Percentiles rank a stretch among this genome's conserved stretches.
Conservation (phyloP, 1,139 yeast species). For the Kazachstania sp. region DNA sequence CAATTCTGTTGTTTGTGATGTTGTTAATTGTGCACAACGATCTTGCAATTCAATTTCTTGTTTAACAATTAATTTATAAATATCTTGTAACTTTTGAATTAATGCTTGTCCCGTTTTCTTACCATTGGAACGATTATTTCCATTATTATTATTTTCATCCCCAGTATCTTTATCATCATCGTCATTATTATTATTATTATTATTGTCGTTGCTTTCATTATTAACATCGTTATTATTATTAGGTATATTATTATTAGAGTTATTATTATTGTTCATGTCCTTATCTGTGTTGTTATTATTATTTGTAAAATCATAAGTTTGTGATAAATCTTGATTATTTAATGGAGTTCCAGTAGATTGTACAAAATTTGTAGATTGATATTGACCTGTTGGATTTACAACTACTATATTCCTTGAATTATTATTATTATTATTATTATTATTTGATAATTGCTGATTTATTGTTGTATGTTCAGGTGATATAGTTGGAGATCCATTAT, state of each 20-base stretch:
- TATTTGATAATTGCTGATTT: neutral
- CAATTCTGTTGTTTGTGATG: constrained; percentile 42
- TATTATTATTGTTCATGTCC: neutral
- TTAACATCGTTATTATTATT: neutral
- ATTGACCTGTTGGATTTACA: neutral
- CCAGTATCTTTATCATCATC: constrained; percentile 5
- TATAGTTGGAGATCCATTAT: neutral
- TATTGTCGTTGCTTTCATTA: constrained; percentile 7
- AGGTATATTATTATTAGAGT: neutral
- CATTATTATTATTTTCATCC: constrained; percentile 13
- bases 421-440: neutral
- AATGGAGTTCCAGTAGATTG: neutral
- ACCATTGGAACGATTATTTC: constrained; percentile 10
- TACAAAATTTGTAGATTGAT: neutral
- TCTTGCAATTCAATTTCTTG: constrained; percentile 64
- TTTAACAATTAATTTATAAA: constrained; percentile 59
- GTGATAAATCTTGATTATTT: neutral
- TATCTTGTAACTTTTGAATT: constrained; percentile 63
- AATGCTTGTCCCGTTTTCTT: constrained; percentile 59
- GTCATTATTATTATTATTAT: constrained; percentile 12
- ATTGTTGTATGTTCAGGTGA: neutral
- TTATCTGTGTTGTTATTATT: neutral
- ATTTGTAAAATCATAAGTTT: neutral
- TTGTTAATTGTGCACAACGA: constrained; percentile 42
- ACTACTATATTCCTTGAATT: neutral